Evolutionary conservation across 257 asterid genomes (phyloP).

Genomic region (Handroanthus guayacan): DNA sequence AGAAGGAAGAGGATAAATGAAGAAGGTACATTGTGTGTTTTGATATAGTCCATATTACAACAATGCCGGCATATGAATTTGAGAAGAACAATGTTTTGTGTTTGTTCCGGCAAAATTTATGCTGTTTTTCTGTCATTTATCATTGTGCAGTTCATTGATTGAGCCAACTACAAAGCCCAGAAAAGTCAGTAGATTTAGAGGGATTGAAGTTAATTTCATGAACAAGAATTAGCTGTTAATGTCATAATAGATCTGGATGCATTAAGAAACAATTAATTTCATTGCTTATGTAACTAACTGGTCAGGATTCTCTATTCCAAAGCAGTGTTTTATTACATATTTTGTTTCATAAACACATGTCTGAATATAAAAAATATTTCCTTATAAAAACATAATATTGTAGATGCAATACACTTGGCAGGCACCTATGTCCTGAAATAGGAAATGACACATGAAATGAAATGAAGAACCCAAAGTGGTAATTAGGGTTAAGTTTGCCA

Average conservation of each 20-base stretch:
- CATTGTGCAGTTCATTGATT: background rate
- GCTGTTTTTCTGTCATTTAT: conserved; percentile 4
- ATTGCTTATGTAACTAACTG: no score
- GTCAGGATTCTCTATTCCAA: no score
- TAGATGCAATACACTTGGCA: no score
- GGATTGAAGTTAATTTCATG: background rate
- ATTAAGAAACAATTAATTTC: background rate
- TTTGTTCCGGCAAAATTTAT: conserved; percentile 20
- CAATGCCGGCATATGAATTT: conserved; percentile 21
- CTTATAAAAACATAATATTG: no score
- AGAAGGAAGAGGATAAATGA: background rate
- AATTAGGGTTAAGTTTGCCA: no score
- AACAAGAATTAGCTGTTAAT: background rate
- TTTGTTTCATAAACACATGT: no score
- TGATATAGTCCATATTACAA: background rate
- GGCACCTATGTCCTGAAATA: no score
- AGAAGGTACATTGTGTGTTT: background rate
- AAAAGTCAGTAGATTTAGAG: background rate
- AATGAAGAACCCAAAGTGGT: no score
- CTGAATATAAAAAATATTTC: no score
- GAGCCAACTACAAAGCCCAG: conserved; percentile 33
- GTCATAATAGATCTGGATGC: background rate
- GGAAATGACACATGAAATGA: no score
- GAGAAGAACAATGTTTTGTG: conserved; percentile 14
- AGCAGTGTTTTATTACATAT: no score